Conservation (phyloP, 805 yeast species). For the Schwanniomyces vanrijiae region DNA sequence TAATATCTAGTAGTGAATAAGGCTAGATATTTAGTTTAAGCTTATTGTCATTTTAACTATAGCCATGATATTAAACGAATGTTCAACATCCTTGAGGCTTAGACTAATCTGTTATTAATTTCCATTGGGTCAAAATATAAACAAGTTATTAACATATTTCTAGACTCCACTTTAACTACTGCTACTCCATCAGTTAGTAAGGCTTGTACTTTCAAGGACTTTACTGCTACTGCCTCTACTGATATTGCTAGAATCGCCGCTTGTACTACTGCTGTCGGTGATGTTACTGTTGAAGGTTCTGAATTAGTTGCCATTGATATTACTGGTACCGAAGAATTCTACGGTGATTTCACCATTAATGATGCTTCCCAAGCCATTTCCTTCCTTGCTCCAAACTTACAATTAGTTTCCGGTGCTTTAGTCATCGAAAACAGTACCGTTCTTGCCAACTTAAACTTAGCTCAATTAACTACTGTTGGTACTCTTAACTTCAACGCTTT, state of each 20-base stretch:
- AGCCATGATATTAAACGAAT: not conserved
- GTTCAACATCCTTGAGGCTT: slow-evolving; percentile 2
- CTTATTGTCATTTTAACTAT: not conserved
- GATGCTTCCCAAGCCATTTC: slow-evolving; percentile 64
- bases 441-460: slow-evolving; percentile 68
- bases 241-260: slow-evolving; percentile 72
- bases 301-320: slow-evolving; percentile 60
- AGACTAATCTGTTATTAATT: not conserved
- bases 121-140: not conserved
- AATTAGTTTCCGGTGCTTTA: slow-evolving; percentile 72
- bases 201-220: slow-evolving; percentile 61
- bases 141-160: slow-evolving; percentile 6
- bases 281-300: slow-evolving; percentile 66
- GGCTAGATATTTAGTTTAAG: not conserved
- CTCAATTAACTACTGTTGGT: slow-evolving; percentile 79
- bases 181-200: slow-evolving; percentile 57
- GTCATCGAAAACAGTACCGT: slow-evolving; percentile 62
- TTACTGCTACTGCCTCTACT: slow-evolving; percentile 76
- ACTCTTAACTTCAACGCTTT: slow-evolving; percentile 76
- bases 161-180: slow-evolving; percentile 48
- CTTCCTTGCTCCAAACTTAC: slow-evolving; percentile 77
- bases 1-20: not conserved
- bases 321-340: slow-evolving; percentile 71
- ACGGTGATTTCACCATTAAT: slow-evolving; percentile 69
- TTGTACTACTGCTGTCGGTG: slow-evolving; percentile 82